A percentile compares a stretch with the other conserved stretches of the same genome.
These are phyloP conservation scores for Penicillium manginii DNA, from an alignment of 495 filamentous ascomycete species.

Conservation along the genomic window DNA sequence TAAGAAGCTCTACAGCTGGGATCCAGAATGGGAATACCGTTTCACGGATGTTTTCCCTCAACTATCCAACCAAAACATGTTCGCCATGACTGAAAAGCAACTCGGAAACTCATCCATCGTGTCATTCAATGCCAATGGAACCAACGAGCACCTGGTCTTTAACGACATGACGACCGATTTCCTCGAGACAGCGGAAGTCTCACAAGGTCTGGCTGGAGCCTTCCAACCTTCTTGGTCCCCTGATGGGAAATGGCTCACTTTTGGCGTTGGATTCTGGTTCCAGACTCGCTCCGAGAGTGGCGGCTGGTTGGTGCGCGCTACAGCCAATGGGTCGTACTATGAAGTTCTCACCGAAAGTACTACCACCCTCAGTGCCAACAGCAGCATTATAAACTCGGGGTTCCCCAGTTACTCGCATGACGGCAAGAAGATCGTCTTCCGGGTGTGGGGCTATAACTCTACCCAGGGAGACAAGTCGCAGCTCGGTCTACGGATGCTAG, in stretches of 20 bases:
- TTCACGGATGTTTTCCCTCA: slow-evolving; percentile 42
- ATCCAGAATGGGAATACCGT: slow-evolving; percentile 38
- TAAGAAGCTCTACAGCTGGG: slow-evolving; percentile 36
- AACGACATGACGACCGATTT: slow-evolving; percentile 12
- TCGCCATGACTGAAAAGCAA: slow-evolving; percentile 34
- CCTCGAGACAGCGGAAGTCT: slow-evolving; percentile 12
- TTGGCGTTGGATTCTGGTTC: slow-evolving; percentile 40
- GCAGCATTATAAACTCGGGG: slow-evolving; percentile 28
- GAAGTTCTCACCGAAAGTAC: slow-evolving; percentile 27
- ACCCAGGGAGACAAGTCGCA: slow-evolving; percentile 20
- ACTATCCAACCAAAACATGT: slow-evolving; percentile 18
- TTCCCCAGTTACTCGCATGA: slow-evolving; percentile 37
- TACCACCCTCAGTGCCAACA: slow-evolving; percentile 12
- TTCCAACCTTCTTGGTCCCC: slow-evolving; percentile 35
- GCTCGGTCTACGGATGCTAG: slow-evolving; percentile 32
- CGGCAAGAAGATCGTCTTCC: slow-evolving; percentile 35
- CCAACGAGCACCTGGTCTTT: slow-evolving; percentile 18
- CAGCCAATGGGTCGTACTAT: slow-evolving; percentile 27
- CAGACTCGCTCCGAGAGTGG: slow-evolving; percentile 21
- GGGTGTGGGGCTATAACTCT: slow-evolving; percentile 31
- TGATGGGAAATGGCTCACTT: slow-evolving; percentile 34
- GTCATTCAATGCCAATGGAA: slow-evolving; percentile 18
- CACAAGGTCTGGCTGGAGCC: slow-evolving; percentile 25
- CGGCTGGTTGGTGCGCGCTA: slow-evolving; percentile 29
- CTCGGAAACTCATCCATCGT: slow-evolving; percentile 35